Evolutionary conservation across 192 early-diverging fungal genomes (phyloP), one percentile per base, ranked within the genome.

Genomic region (Spizellomyces sp.): DNA sequence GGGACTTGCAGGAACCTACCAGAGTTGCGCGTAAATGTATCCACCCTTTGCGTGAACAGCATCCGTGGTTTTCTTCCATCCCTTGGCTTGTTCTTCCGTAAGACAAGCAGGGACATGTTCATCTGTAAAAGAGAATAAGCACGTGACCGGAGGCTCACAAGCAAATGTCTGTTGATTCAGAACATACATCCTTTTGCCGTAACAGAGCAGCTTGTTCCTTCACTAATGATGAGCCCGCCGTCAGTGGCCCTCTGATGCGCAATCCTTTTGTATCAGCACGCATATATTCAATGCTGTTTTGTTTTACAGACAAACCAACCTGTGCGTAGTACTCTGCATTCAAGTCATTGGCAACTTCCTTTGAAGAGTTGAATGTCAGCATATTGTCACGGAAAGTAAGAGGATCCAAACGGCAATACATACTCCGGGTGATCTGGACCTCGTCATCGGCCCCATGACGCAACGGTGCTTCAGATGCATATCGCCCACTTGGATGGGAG

Each of bases 1-100:
- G 21, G 48, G 62, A 42, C n/a, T 27, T 43, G 44, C n/a, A 21
- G 27, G 27, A 36, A 36, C 27, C 44, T 79, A 75, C 88, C 87
- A 90, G 36, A 90, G 64, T 70, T 90, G 88, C 6, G 72, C 68
- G 59, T 69, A 90, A 60, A 90, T 86, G 70, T 75, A 45, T 12
- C 84, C 81, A 14, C 84, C 86, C 60, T 84, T 76, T 9, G 69
- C 77, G 65, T 88, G 83, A 5, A 88, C 86, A 12, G 83, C 81
- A 21, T 84, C 75, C 15, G 86, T 88, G 45, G 77, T 58, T 55
- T 67, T 36, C 64, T 81, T 84, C 88, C 88, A 90, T 8, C 58
- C 74, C 12, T 54, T 65, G 8, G 79, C 70, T 46, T 85, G 85
- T 8, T 75, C 80, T 1, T 66, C 43, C 10, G 71, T 80, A 55